Conservation (phyloP, 2,329 filamentous ascomycete species). For the Colletotrichum sublineola region DNA sequence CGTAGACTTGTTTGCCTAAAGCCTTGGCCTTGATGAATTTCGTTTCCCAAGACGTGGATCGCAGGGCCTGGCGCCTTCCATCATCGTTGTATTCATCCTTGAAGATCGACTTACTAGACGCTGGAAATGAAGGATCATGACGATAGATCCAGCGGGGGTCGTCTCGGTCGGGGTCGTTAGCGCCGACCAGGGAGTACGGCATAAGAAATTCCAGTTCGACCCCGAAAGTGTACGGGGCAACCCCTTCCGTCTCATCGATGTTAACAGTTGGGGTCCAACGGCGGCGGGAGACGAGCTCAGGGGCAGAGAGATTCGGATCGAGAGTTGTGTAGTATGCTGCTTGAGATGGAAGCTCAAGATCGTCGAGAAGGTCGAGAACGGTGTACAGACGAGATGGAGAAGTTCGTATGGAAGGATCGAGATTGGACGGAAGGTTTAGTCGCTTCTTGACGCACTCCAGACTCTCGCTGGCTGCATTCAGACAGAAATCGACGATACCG, state of each 20-base stretch:
- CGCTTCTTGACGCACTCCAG: background rate
- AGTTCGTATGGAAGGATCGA: no score
- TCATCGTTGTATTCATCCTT: no score
- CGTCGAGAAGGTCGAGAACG: constrained; percentile 3
- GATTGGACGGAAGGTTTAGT: background rate
- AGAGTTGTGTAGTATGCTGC: constrained; percentile 11
- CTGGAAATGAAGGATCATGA: background rate
- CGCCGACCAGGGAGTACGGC: background rate
- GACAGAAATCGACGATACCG: constrained; percentile 17
- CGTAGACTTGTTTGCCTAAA: background rate
- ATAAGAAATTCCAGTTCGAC: constrained; percentile 36
- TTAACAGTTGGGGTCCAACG: background rate
- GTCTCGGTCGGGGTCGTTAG: background rate
- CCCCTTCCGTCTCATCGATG: background rate
- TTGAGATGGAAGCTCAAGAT: background rate
- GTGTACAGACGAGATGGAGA: background rate
- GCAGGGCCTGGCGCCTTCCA: no score
- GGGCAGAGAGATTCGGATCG: constrained; percentile 4
- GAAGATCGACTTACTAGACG: background rate
- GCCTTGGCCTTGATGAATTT: no score
- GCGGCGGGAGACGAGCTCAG: constrained; percentile 7
- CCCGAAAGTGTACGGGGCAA: constrained; percentile 33
- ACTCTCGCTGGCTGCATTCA: background rate
- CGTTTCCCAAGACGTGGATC: no score
- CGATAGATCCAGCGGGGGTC: constrained; percentile 27